Evolutionary conservation across 2,329 filamentous ascomycete genomes (phyloP).

Genomic region (Dissoconium aciculare): DNA sequence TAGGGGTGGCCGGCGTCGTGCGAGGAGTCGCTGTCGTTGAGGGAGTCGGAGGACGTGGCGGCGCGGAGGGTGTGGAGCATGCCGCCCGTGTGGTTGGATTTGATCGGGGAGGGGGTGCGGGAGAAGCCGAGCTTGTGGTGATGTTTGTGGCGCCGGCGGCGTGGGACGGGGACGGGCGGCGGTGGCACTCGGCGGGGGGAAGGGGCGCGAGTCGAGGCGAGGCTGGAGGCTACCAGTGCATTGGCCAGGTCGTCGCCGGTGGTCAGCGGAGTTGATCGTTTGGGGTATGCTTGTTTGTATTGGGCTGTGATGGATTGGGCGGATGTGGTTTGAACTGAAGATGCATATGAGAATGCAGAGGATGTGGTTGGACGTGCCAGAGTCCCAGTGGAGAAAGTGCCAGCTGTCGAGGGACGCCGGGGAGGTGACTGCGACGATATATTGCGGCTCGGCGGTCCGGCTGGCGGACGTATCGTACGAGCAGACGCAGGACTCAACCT

Average conservation of each 20-base stretch:
- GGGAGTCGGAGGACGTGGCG: constrained; percentile 26
- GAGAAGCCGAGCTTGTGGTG: constrained; percentile 21
- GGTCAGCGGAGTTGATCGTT: constrained; percentile 32
- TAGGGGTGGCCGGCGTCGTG: constrained; percentile 34
- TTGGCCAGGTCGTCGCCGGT: constrained; percentile 52
- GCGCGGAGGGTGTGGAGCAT: constrained; percentile 55
- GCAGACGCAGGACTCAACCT: constrained; percentile 30
- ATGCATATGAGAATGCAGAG: too few species aligned
- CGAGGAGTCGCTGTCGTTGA: constrained; percentile 23
- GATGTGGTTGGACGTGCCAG: too few species aligned
- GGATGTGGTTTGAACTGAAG: constrained; percentile 12
- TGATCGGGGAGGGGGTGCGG: constrained; percentile 31
- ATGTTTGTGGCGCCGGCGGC: constrained; percentile 8
- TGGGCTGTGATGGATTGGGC: constrained; percentile 19
- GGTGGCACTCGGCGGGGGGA: constrained; percentile 29
- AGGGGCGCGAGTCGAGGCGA: constrained; percentile 42
- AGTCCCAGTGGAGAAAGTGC: too few species aligned
- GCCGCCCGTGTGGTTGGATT: constrained; percentile 32
- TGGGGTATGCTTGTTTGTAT: constrained; percentile 22
- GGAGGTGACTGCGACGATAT: too few species aligned
- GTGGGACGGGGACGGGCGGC: constrained; percentile 22
- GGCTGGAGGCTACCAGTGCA: constrained; percentile 60
- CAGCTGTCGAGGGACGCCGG: too few species aligned
- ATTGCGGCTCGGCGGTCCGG: constrained; percentile 12
- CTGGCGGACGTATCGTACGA: constrained; percentile 28